phyloP scores from a whole-genome alignment of 2,329 filamentous ascomycete genomes.

The Penicillium hordei region DNA sequence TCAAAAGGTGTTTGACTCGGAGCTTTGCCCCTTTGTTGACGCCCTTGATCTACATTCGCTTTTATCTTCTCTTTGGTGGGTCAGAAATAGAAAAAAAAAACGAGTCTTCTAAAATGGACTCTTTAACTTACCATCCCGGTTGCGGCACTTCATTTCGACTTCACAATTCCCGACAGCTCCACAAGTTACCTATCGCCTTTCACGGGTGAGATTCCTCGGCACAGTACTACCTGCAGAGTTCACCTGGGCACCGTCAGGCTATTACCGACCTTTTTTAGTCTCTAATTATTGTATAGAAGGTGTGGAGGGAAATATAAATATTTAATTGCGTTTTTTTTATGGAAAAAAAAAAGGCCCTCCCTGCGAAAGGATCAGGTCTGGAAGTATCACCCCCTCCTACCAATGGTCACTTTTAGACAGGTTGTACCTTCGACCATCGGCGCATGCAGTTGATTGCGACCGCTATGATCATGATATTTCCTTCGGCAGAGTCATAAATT shows the following conservation, averaged over 20 bases:
- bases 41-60: constrained; percentile 19
- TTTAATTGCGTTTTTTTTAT: neutral
- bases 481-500: neutral
- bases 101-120: constrained; percentile 1
- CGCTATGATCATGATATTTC: constrained; percentile 19
- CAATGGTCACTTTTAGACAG: constrained; percentile 16
- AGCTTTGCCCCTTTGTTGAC: constrained; percentile 10
- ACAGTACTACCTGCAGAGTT: constrained; percentile 18
- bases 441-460: constrained; percentile 24
- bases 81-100: constrained; percentile 5
- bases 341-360: neutral
- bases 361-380: neutral
- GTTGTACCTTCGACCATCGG: constrained; percentile 23
- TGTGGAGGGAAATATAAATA: too few species aligned
- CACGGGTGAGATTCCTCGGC: constrained; percentile 12
- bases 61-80: constrained; percentile 16
- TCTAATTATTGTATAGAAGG: neutral
- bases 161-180: constrained; percentile 17
- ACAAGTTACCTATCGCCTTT: constrained; percentile 11
- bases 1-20: constrained; percentile 9
- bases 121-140: constrained; percentile 6
- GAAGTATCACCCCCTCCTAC: constrained; percentile 5
- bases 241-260: constrained; percentile 8
- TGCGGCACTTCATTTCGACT: constrained; percentile 7
- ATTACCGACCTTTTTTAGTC: neutral